Base-by-base conservation (phyloP, 2,329 filamentous ascomycete species). In the Monosporascus sp. region DNA sequence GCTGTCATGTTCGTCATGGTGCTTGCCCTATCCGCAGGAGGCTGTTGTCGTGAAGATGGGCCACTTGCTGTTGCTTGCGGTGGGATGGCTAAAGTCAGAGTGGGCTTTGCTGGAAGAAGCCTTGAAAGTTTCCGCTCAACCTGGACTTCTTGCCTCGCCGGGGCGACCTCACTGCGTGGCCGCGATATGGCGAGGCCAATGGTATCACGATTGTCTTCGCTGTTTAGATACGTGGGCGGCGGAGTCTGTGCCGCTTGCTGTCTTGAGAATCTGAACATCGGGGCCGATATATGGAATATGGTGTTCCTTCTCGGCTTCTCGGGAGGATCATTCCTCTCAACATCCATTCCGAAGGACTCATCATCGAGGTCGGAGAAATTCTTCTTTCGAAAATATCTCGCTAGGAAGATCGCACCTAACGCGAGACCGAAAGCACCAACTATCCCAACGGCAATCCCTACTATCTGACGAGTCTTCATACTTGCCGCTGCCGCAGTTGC, bases 361-460 rank as follows among this genome's bases (percentile, higher is more conserved):
- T 71, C 71, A 48, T 67, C 61, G 20, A 60, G 57, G 18, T 68
- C 68, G 28, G 60, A 67, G 49, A 72, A 72, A 20, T 67, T 72
- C 60, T 66, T 71, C 49, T 69, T 71, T n/a, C 78, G 74, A 8
- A 68, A 61, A 49, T 66, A 69, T 46, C 76, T 70, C 3, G 73
- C 71, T 15, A 79, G 51, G 7, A 80, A 59, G 24, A 83, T 74
- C 14, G 79, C 63, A 5, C 71, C 72, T 28, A 82, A 61, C 6
- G 74, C 78, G 18, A 86, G 59, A 5, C 75, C 66, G 3, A 77
- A 69, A 1, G 75, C 76, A 5, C 77, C 78, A 5, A 76, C 73
- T 11, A 76, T 72, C 6, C 81, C 85, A 4, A 84, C 71, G 1
- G 77, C 72, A 54, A 88, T 83, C 7, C 84, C 85, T 18, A 76